Base-by-base conservation (phyloP, 2,329 filamentous ascomycete species). In the Hymenoscyphus occultus region DNA sequence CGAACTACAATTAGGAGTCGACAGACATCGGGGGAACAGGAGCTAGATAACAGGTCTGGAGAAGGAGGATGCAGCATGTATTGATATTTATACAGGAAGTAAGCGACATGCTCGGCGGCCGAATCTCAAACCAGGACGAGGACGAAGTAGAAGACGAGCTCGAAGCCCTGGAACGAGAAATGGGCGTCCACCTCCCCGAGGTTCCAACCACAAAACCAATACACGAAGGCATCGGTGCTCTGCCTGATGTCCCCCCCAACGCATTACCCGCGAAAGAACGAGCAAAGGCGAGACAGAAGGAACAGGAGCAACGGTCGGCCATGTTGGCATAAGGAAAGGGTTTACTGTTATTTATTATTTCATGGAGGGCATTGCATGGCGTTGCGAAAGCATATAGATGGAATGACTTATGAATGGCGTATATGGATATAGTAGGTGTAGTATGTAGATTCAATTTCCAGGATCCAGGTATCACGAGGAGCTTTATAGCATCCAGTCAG, bases 121-220 rank as follows among this genome's bases (percentile, higher is more conserved):
- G 89, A 72, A 93, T 99, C 81, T 92, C 93, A 14, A 95, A 93
- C 74, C 90, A 96, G 73, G 95, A 99, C 78, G 95, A 99, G 77
- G 94, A 98, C 74, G 95, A 97, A 74, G 95, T 99, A 40, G 95
- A 99, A 76, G 93, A 97, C 74, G 95, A 99, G 79, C 82, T 99
- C 61, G 92, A 91, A 63, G 89, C 88, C 0, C 82, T 99, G 69
- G 90, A 93, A 77, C 82, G 81, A 51, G 87, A 93, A 74, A 76
- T 87, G 62, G 22, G 19, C 19, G 77, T 76, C 51, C 66, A 70
- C 10, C 63, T 75, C 42, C 74, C 75, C 39, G 68, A 71, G 59
- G 28, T 32, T 4, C 62, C 62, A 2, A 70, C 68, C 7, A 70
- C 59, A 22, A 19, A 54, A 0, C 19, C 19, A 54, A 82, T 81